These are phyloP conservation scores for Panicum miliaceum DNA, from an alignment of 176 grass and related monocot species.

Conservation along the genomic window DNA sequence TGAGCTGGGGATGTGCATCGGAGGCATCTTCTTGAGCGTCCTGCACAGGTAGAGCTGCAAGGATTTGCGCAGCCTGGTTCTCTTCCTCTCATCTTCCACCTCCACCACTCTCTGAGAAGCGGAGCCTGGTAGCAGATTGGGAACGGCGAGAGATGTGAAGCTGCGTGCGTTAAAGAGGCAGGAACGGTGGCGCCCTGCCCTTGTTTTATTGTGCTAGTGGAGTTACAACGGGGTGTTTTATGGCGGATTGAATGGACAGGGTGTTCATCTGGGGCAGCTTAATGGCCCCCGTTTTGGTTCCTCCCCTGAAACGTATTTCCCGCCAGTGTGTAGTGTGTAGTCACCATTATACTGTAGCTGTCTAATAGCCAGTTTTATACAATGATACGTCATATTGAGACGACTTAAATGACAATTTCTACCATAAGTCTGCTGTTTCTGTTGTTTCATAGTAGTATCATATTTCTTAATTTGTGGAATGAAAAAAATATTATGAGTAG, in stretches of 20 bases:
- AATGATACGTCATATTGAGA: no score
- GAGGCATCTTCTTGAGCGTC: slow-evolving; percentile 76
- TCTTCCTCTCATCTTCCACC: slow-evolving; percentile 50
- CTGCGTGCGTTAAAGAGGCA: not conserved
- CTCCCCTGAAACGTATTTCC: not conserved
- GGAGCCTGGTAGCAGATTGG: not conserved
- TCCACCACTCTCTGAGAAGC: not conserved
- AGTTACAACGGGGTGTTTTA: slow-evolving; percentile 27
- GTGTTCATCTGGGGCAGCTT: not conserved
- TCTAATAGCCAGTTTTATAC: no score
- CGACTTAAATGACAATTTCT: no score
- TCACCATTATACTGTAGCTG: no score
- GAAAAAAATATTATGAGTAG: no score
- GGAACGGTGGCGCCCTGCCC: not conserved
- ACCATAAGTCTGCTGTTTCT: no score
- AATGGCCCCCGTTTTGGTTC: not conserved
- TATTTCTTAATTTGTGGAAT: no score
- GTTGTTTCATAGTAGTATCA: no score
- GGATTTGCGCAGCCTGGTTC: slow-evolving; percentile 56
- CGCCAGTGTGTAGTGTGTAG: not conserved
- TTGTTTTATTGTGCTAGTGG: slow-evolving; percentile 29
- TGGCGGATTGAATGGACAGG: not conserved
- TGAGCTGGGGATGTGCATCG: slow-evolving; percentile 44
- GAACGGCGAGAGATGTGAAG: not conserved
- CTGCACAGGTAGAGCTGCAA: slow-evolving; percentile 62